Evolutionary conservation across 2,329 filamentous ascomycete genomes (phyloP), one percentile per base, ranked within the genome.

Genomic region (Corynespora cassiicola): DNA sequence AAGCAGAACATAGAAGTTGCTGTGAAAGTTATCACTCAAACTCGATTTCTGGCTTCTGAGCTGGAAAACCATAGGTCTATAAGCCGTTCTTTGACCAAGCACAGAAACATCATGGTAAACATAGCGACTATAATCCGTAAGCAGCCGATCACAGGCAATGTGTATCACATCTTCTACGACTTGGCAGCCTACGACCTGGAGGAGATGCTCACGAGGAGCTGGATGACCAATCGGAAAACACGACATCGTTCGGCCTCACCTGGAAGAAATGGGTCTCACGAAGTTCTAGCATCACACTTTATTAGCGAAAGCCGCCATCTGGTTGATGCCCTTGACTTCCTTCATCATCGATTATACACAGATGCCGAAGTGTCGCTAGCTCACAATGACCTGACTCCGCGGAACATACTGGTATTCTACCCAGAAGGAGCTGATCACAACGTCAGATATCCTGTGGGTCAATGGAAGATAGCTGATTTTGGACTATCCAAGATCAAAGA

Each of bases 391-490:
- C 14, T 46, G 7, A 46, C 37, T 19, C 39, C 42, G 2, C 32
- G 42, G 15, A 46, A 46, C 16, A 39, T 46, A 9, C 15, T 46
- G 6, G 33, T 46, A 7, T 46, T 46, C 30, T 36, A 31, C 23
- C 36, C 37, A 10, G 15, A 32, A 20, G 24, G n/a, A 9, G 2
- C 12, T 1, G 18, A 25, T 18, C 18, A 34, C 7, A n/a, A n/a
- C n/a, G n/a, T n/a, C n/a, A 38, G 6, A 18, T 38, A 29, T 22
- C 33, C 42, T 3, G 42, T 46, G 5, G 38, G 42, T 1, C 26
- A 36, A 16, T 45, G 42, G 42, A 46, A 46, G 17, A 46, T 46
- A 4, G 26, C 42, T 3, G 42, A 46, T 20, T 46, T 46, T 20
- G 42, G 42, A 7, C 21, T 46, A 3, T 22, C 38, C 4, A 29